Conservation (phyloP, 179 eudicot genomes). For the Pouteria campechiana region DNA sequence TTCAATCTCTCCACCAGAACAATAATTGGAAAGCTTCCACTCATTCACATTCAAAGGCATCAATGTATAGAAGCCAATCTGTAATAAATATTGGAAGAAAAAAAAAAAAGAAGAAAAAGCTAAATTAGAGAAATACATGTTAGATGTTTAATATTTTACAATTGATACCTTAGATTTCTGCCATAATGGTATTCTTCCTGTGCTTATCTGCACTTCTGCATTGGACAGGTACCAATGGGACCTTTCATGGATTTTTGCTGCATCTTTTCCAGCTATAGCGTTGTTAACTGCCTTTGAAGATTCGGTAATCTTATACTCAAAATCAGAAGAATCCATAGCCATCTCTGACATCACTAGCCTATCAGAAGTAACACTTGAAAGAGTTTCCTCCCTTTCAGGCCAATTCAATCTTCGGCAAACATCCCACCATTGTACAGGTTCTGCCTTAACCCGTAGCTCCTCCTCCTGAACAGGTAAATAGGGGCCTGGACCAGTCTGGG, state of each 20-base stretch:
- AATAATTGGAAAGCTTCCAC: conserved; percentile 10
- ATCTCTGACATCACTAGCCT: conserved; percentile 21
- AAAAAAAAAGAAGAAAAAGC: conserved; percentile 12
- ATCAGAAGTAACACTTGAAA: conserved; percentile 31
- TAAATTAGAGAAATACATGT: conserved; percentile 1
- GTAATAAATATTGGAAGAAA: conserved; percentile 3
- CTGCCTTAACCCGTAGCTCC: conserved; percentile 67
- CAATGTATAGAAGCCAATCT: conserved; percentile 70
- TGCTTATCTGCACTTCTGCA: conserved; percentile 85
- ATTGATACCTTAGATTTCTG: conserved; percentile 70
- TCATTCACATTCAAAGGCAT: conserved; percentile 19
- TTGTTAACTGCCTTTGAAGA: no score
- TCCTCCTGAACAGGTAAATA: conserved; percentile 58
- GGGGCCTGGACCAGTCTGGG: conserved; percentile 35
- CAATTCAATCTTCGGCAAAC: conserved; percentile 93
- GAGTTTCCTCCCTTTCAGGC: conserved; percentile 77
- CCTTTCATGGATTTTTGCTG: conserved; percentile 35
- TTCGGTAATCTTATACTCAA: no score
- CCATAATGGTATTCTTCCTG: conserved; percentile 71
- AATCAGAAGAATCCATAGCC: conserved; percentile 31
- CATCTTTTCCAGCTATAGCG: conserved; percentile 27
- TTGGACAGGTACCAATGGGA: conserved; percentile 78
- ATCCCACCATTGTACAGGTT: conserved; percentile 94
- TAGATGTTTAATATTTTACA: no score
- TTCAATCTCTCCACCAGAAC: conserved; percentile 60